Conservation (phyloP, 2,329 filamentous ascomycete species). For the Talaromyces piceae region DNA sequence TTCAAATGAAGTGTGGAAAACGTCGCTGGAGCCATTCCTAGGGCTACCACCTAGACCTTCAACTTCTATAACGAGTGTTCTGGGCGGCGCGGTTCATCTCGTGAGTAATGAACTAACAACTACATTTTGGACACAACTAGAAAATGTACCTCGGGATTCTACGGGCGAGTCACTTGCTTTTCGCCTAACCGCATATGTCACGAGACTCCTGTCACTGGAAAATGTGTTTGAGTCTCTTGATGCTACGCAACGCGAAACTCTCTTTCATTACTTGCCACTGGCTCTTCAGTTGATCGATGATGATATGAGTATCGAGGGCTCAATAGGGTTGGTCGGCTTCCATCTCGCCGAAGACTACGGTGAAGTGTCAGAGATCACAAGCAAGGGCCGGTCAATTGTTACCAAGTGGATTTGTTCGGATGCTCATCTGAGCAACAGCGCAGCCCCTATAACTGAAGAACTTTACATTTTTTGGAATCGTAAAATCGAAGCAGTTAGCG, state of each 20-base stretch:
- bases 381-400: constrained; percentile 43
- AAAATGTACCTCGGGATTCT: constrained; percentile 50
- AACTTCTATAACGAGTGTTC: constrained; percentile 63
- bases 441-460: constrained; percentile 17
- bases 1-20: constrained; percentile 56
- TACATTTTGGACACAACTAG: constrained; percentile 17
- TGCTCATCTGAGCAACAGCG: constrained; percentile 12
- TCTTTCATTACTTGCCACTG: constrained; percentile 47
- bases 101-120: constrained; percentile 33
- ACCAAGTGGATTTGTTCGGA: constrained; percentile 34
- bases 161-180: constrained; percentile 65
- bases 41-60: constrained; percentile 42
- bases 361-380: constrained; percentile 47
- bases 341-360: constrained; percentile 43
- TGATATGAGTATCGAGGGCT: constrained; percentile 49
- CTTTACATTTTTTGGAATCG: constrained; percentile 27
- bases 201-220: constrained; percentile 47
- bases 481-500: constrained; percentile 24
- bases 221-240: constrained; percentile 27
- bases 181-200: constrained; percentile 66
- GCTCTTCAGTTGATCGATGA: constrained; percentile 52
- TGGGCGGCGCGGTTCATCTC: constrained; percentile 65
- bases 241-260: constrained; percentile 26
- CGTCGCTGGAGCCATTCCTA: constrained; percentile 51
- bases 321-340: constrained; percentile 47